These are phyloP conservation scores for Tylopilus sp. DNA, from an alignment of 1,284 basidiomycete species.

Conservation along the genomic window DNA sequence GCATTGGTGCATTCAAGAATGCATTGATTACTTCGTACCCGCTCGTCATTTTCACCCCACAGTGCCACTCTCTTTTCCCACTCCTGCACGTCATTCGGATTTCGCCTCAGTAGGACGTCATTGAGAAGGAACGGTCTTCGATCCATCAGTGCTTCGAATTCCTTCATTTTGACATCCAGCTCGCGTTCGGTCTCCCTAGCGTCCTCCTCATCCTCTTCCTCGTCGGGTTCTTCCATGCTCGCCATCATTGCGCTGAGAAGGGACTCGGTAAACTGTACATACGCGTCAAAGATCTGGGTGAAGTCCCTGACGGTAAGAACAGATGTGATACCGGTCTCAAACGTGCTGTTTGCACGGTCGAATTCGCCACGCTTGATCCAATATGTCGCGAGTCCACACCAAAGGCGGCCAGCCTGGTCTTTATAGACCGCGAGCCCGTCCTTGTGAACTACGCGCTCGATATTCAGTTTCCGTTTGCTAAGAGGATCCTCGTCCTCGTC, in stretches of 20 bases:
- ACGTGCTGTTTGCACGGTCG: conserved; percentile 80
- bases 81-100: conserved; percentile 97
- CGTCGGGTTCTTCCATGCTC: conserved; percentile 61
- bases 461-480: conserved; percentile 73
- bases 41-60: conserved; percentile 89
- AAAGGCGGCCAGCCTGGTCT: conserved; percentile 93
- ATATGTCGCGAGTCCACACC: conserved; percentile 95
- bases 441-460: conserved; percentile 78
- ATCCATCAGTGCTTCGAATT: conserved; percentile 94
- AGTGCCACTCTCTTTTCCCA: conserved; percentile 98
- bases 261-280: conserved; percentile 90
- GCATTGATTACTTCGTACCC: conserved; percentile 43
- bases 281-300: conserved; percentile 96
- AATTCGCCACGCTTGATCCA: conserved; percentile 98
- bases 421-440: conserved; percentile 89
- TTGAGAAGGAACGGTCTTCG: conserved; percentile 94
- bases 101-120: conserved; percentile 88
- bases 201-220: conserved; percentile 74
- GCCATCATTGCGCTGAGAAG: conserved; percentile 92
- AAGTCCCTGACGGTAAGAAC: conserved; percentile 97
- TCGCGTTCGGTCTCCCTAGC: conserved; percentile 80
- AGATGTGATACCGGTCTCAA: conserved; percentile 79
- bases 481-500: conserved; percentile 80
- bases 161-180: conserved; percentile 85
- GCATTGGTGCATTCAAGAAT: conserved; percentile 2